Conservation (phyloP, 129 eudicot genomes). For the Mikania micrantha region DNA sequence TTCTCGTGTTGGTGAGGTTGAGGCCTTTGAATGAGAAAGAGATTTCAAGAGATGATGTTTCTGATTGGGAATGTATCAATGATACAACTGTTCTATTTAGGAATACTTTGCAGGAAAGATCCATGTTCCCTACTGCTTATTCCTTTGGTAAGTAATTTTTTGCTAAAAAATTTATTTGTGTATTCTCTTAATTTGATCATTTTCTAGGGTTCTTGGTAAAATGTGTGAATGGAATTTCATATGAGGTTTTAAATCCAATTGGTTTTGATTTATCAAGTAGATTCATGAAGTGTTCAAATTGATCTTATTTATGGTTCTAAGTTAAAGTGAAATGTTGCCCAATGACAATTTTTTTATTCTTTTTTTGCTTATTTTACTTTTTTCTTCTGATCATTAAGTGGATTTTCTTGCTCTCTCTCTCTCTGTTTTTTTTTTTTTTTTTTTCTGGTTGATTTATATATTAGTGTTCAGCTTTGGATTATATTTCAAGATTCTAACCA, state of each 20-base stretch:
- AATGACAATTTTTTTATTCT: neutral
- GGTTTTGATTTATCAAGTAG: slow-evolving; percentile 25
- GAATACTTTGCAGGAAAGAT: slow-evolving; percentile 81
- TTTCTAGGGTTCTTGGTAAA: neutral
- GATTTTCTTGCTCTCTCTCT: neutral
- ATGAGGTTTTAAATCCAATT: neutral
- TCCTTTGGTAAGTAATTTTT: slow-evolving; percentile 51
- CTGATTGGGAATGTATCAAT: slow-evolving; percentile 91
- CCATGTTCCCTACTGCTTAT: slow-evolving; percentile 82
- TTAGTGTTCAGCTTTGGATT: neutral
- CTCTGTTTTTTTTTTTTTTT: too few species aligned
- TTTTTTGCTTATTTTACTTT: neutral
- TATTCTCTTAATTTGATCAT: neutral
- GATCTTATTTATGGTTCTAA: neutral
- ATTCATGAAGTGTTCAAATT: slow-evolving; percentile 40
- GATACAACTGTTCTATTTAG: slow-evolving; percentile 65
- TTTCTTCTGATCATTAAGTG: slow-evolving; percentile 5
- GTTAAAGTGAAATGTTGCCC: neutral
- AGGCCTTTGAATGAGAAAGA: slow-evolving; percentile 96
- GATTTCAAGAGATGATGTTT: slow-evolving; percentile 64
- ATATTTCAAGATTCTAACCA: neutral
- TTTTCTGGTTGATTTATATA: neutral
- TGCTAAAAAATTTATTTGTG: neutral
- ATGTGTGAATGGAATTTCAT: neutral
- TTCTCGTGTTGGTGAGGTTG: slow-evolving; percentile 87